Base-by-base conservation (phyloP, 805 yeast species). In the Ogataea henricii region DNA sequence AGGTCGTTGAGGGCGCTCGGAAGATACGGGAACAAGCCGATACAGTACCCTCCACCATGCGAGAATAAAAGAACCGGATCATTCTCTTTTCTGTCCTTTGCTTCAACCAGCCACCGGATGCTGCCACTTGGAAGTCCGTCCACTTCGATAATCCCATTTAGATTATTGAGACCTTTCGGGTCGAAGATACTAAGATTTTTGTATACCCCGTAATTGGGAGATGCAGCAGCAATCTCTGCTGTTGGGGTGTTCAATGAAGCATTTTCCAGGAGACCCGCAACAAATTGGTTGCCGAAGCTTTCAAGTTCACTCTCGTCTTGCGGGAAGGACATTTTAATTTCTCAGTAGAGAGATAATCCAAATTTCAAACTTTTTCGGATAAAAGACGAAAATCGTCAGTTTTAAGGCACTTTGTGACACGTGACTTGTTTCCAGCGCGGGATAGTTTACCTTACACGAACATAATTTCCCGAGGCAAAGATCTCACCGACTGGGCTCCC, bases 51-150 rank as follows among this genome's bases (percentile, higher is more conserved):
- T 3, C 43, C 43, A 12, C 43, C 43, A 20, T 40, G 43, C 4
- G 26, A 17, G 27, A 25, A 40, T 6, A 40, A 14, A 16, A 40
- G 8, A 13, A 40, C 36, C 3, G 43, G 43, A 14, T 40, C 43
- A 16, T 27, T 21, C 21, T 4, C 14, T 13, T 18, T 30, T 16
- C 37, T 14, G n/a, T 40, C n/a, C n/a, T 40, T 18, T 5, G 37
- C 44, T 21, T 40, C 27, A 4, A 32, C 37, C 6, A 40, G 16
- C 44, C 44, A 40, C n/a, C 36, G 26, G 21, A 40, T 29, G 4
- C 14, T 18, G 3, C 69, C 70, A 17, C 29, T 67, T 48, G 45
- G 66, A 7, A 73, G 17, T 14, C 42, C 42, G 6, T 25, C 25
- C n/a, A 39, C 42, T 20, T 39, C 42, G 17, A 39, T 17, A 6